Evolutionary conservation across 257 asterid species (phyloP).

Genomic region (Solanum paucissectum): DNA sequence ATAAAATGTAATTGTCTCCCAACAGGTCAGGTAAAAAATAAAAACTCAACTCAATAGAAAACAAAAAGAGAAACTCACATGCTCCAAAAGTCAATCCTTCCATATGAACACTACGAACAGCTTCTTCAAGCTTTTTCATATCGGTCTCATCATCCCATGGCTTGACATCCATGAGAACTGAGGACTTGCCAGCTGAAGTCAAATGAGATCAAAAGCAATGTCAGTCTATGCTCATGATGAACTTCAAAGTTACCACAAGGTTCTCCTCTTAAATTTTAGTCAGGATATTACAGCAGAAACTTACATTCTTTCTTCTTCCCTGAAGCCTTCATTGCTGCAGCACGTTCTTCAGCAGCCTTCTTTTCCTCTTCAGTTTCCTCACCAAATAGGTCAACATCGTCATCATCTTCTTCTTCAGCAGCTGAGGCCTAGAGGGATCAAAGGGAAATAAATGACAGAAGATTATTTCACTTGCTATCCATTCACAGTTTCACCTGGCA

Average conservation of each 20-base stretch:
- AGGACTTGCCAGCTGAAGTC: conserved; percentile 61
- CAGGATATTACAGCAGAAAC: background rate
- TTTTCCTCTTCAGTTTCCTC: conserved; percentile 98
- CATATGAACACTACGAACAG: conserved; percentile 57
- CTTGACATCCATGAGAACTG: conserved; percentile 58
- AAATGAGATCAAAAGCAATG: background rate
- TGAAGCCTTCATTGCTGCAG: conserved; percentile 81
- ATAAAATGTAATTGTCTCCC: background rate
- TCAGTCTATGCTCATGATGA: background rate
- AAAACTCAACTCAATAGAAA: background rate
- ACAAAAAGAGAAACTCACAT: conserved; percentile 28
- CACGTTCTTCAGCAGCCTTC: conserved; percentile 86
- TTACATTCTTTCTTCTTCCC: conserved; percentile 85
- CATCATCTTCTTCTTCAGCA: conserved; percentile 59
- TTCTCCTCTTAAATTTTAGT: background rate
- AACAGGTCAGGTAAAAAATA: background rate
- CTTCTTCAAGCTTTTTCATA: conserved; percentile 91
- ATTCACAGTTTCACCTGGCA: background rate
- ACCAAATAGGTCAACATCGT: conserved; percentile 84
- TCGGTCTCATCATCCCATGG: conserved; percentile 99
- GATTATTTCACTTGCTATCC: background rate
- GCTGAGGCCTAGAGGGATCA: conserved; percentile 35
- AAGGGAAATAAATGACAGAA: background rate
- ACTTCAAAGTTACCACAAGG: background rate
- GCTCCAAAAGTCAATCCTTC: conserved; percentile 96